Evolutionary conservation across 768 basidiomycete genomes (phyloP).

Genomic region (Boletellus ananas): DNA sequence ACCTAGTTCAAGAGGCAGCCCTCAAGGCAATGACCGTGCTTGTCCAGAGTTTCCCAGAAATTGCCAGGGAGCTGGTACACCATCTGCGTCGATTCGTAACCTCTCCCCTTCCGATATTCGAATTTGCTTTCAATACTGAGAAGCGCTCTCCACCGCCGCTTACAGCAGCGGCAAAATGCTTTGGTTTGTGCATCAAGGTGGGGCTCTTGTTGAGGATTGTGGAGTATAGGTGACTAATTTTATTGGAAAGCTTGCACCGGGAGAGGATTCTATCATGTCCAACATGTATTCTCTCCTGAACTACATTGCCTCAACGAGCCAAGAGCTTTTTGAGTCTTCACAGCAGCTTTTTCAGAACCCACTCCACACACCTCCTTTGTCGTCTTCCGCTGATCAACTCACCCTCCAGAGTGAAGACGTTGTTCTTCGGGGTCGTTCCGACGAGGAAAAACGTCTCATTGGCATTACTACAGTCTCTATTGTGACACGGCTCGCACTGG

Average conservation of each 20-base stretch:
- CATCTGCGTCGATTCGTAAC: slow-evolving; percentile 87
- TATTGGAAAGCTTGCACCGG: slow-evolving; percentile 63
- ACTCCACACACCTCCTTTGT: slow-evolving; percentile 31
- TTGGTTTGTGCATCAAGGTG: slow-evolving; percentile 86
- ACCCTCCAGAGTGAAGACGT: slow-evolving; percentile 58
- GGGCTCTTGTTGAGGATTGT: neutral
- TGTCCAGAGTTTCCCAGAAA: slow-evolving; percentile 82
- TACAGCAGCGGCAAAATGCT: slow-evolving; percentile 82
- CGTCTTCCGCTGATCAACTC: slow-evolving; percentile 41
- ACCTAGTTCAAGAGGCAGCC: slow-evolving; percentile 85
- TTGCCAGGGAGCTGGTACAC: slow-evolving; percentile 67
- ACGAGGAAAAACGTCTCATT: slow-evolving; percentile 80
- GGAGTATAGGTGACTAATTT: slow-evolving; percentile 3
- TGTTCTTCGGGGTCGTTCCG: slow-evolving; percentile 63
- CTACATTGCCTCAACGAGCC: slow-evolving; percentile 81
- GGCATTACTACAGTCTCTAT: slow-evolving; percentile 91
- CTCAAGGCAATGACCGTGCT: slow-evolving; percentile 81
- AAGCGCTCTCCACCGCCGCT: slow-evolving; percentile 74
- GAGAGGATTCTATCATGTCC: slow-evolving; percentile 87
- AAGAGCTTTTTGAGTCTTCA: slow-evolving; percentile 60
- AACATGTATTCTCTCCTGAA: slow-evolving; percentile 97
- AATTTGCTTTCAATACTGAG: slow-evolving; percentile 75
- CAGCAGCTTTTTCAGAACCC: slow-evolving; percentile 42
- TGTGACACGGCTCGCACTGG: slow-evolving; percentile 81
- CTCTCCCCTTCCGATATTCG: slow-evolving; percentile 83